These are phyloP conservation scores for Trichoderma sp. DNA, from an alignment of 2,329 filamentous ascomycete species.

Conservation along the genomic window DNA sequence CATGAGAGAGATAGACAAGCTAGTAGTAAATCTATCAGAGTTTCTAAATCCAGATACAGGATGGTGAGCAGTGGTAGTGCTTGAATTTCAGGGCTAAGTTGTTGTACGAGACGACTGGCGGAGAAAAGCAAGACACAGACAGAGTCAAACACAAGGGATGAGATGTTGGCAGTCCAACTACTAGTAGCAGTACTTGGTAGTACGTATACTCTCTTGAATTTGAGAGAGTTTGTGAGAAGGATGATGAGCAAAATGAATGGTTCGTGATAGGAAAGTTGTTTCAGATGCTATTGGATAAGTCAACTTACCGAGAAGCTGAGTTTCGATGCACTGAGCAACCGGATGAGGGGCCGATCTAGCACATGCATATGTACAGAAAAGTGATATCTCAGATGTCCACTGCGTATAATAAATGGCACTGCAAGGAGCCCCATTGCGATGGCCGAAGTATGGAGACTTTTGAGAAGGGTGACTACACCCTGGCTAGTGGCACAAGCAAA, in stretches of 20 bases:
- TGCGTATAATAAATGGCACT: background rate
- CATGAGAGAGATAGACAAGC: background rate
- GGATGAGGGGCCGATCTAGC: constrained; percentile 21
- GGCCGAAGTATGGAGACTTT: constrained; percentile 7
- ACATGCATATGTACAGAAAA: constrained; percentile 16
- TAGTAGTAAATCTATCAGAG: constrained; percentile 9
- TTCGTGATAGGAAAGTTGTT: background rate
- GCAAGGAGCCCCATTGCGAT: constrained; percentile 16
- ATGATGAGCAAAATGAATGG: background rate
- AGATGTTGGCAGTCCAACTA: constrained; percentile 3
- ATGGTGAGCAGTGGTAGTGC: constrained; percentile 11
- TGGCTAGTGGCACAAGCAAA: constrained; percentile 26
- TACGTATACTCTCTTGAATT: constrained; percentile 12
- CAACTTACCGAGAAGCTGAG: constrained; percentile 5
- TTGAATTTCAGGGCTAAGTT: background rate
- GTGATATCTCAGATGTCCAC: constrained; percentile 11
- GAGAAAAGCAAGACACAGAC: constrained; percentile 12
- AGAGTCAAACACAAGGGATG: constrained; percentile 28
- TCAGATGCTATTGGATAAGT: background rate
- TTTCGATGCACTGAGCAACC: background rate
- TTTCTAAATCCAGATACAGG: background rate
- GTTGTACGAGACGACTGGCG: constrained; percentile 17
- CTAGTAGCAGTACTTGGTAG: background rate
- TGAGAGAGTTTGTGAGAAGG: background rate
- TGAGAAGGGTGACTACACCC: constrained; percentile 16